These are phyloP conservation scores for Medicago lupulina DNA, from an alignment of 306 rosid genomes.

Conservation along the genomic window DNA sequence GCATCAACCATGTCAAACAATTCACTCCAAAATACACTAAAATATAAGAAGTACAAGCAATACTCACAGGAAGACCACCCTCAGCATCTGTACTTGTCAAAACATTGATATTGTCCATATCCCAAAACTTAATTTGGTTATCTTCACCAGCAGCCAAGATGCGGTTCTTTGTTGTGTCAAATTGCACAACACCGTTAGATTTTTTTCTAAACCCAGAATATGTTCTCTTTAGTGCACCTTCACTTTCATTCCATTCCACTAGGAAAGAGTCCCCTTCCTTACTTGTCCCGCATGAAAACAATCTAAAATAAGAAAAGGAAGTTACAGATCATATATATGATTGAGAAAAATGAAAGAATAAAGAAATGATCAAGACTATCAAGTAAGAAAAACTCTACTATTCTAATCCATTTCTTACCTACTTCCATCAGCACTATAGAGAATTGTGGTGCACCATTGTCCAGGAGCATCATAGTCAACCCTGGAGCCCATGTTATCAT, in stretches of 20 bases:
- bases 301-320: constrained; percentile 50
- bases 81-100: constrained; percentile 71
- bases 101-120: constrained; percentile 65
- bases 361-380: neutral
- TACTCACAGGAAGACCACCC: constrained; percentile 85
- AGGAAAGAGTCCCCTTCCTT: constrained; percentile 81
- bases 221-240: constrained; percentile 70
- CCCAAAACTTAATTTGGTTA: constrained; percentile 87
- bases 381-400: neutral
- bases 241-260: constrained; percentile 91
- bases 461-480: constrained; percentile 92
- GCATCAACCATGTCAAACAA: constrained; percentile 41
- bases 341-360: neutral
- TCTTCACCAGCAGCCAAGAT: constrained; percentile 91
- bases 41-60: constrained; percentile 22
- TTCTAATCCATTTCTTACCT: constrained; percentile 57
- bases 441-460: constrained; percentile 75
- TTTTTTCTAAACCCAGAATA: constrained; percentile 77
- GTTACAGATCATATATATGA: constrained; percentile 21
- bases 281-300: constrained; percentile 94
- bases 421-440: constrained; percentile 78
- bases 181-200: constrained; percentile 72
- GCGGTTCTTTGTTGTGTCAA: constrained; percentile 76
- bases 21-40: constrained; percentile 24
- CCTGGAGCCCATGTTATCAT: constrained; percentile 71